Conservation (phyloP, 306 rosid species). For the Cucurbita pepo region DNA sequence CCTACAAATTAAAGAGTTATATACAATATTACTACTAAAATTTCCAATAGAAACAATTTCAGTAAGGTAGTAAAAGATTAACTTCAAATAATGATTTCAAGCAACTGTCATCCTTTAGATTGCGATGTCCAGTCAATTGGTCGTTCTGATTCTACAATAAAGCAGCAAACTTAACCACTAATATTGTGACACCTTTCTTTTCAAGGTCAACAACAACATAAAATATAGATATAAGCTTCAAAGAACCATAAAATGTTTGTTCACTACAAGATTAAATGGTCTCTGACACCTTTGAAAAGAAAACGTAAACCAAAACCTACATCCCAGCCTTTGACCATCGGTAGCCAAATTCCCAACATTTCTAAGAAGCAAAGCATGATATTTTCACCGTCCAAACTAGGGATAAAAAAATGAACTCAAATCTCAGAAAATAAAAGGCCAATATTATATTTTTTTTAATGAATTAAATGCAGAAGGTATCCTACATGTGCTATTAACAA, state of each 20-base stretch:
- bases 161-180: neutral
- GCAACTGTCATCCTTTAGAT: neutral
- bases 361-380: neutral
- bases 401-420: neutral
- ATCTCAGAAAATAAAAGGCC: neutral
- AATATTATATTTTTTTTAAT: neutral
- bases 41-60: neutral
- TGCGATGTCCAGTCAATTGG: neutral
- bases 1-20: slow-evolving; percentile 2
- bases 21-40: neutral
- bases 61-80: neutral
- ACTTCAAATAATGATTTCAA: neutral
- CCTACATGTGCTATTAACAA: neutral
- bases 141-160: neutral
- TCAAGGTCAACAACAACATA: neutral
- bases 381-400: neutral
- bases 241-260: neutral
- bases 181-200: neutral
- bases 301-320: neutral
- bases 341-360: neutral
- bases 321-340: neutral
- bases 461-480: neutral
- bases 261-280: neutral
- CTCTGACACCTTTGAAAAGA: neutral
- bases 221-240: neutral